Conservation (phyloP, 345 rosid genomes). For the Syzygium oleosum region DNA sequence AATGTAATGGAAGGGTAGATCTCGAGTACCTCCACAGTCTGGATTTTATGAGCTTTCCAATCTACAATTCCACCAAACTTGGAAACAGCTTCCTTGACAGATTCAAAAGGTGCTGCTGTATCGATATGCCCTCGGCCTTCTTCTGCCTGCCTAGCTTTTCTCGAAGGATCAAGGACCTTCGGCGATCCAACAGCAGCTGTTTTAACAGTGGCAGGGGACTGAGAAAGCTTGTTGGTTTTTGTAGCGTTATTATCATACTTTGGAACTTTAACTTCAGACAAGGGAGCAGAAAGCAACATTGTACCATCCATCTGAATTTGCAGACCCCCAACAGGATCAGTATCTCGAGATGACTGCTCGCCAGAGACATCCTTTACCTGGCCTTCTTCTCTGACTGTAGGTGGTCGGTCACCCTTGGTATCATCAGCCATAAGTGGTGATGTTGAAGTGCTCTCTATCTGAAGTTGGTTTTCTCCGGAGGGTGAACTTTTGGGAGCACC, state of each 20-base stretch:
- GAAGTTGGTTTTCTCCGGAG: not conserved
- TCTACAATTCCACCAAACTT: constrained; percentile 94
- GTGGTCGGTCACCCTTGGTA: not conserved
- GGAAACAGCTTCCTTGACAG: constrained; percentile 93
- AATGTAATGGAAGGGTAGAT: not conserved
- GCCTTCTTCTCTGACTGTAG: not conserved
- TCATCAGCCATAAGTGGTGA: not conserved
- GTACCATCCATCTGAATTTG: not conserved
- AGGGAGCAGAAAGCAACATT: not conserved
- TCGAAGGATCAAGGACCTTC: not conserved
- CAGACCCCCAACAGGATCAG: not conserved
- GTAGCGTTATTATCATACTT: not conserved
- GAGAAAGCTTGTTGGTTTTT: not conserved
- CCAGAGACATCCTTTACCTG: not conserved
- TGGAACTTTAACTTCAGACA: not conserved
- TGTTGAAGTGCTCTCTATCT: not conserved
- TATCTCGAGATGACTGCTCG: not conserved
- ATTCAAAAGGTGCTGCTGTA: constrained; percentile 84
- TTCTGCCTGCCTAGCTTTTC: constrained; percentile 7
- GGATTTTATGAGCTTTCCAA: constrained; percentile 88
- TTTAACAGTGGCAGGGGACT: not conserved
- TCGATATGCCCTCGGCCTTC: constrained; percentile 54
- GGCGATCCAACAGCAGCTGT: not conserved
- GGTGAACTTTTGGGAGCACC: not conserved
- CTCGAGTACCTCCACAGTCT: constrained; percentile 66